A percentile compares a stretch with the other conserved stretches of the same genome.
phyloP scores from a whole-genome alignment of 2,329 filamentous ascomycete genomes.

The Fusarium foetens region DNA sequence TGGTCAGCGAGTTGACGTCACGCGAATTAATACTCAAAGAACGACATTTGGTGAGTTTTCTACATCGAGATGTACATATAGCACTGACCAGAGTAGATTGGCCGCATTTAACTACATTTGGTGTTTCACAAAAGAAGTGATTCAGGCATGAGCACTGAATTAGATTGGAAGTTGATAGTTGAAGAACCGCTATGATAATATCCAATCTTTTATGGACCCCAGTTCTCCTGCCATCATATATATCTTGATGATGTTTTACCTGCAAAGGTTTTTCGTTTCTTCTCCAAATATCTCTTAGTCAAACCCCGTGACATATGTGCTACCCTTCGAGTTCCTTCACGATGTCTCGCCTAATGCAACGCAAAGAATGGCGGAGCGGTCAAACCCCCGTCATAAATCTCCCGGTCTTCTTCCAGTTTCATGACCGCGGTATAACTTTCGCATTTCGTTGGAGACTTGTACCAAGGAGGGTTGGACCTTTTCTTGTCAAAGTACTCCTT shows the following conservation, averaged over 20 bases:
- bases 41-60: slow-evolving; percentile 34
- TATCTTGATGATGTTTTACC: background rate
- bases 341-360: background rate
- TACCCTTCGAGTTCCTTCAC: background rate
- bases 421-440: fast-evolving
- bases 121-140: slow-evolving; percentile 24
- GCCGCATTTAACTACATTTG: slow-evolving; percentile 31
- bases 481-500: background rate
- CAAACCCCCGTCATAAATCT: fast-evolving
- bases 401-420: no score
- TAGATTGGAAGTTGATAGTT: no score
- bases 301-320: background rate
- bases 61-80: fast-evolving
- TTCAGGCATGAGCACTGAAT: background rate
- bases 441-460: background rate
- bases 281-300: fast-evolving
- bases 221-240: background rate
- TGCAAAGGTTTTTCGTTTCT: fast-evolving
- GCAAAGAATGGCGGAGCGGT: background rate
- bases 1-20: slow-evolving; percentile 29
- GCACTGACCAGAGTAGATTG: slow-evolving; percentile 20
- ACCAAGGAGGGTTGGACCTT: background rate
- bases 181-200: background rate
- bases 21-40: slow-evolving; percentile 22
- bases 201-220: background rate